Evolutionary conservation across 257 asterid genomes (phyloP).

Genomic region (Linderniella brevidens): DNA sequence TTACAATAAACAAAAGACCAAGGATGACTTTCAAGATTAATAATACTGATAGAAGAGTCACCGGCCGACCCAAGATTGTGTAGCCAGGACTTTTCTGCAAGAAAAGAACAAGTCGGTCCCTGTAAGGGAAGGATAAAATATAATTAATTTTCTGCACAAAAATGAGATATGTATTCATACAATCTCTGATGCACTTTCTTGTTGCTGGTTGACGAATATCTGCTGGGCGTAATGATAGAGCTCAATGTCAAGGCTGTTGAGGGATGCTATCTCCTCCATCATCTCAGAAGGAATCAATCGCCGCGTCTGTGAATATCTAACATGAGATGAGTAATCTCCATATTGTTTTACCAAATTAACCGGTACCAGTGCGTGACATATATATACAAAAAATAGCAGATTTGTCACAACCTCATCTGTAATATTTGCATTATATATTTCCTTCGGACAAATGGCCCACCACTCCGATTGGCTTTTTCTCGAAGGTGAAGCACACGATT

Average conservation of each 20-base stretch:
- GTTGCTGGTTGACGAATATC: constrained; percentile 48
- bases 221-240: constrained; percentile 54
- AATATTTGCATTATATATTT: constrained; percentile 62
- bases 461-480: constrained; percentile 43
- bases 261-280: constrained; percentile 44
- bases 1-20: constrained; percentile 24
- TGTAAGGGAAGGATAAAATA: no score
- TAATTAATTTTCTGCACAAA: not conserved
- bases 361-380: no score
- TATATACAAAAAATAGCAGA: not conserved
- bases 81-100: no score
- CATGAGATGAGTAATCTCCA: constrained; percentile 1
- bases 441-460: constrained; percentile 45
- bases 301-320: constrained; percentile 40
- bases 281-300: constrained; percentile 33
- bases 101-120: no score
- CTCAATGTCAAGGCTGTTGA: constrained; percentile 59
- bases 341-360: no score
- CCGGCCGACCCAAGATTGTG: not conserved
- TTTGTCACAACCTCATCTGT: constrained; percentile 53
- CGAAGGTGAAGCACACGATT: constrained; percentile 40
- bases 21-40: constrained; percentile 16
- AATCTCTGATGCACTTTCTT: constrained; percentile 19
- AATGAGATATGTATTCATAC: no score
- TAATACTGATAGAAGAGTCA: constrained; percentile 22